These are phyloP conservation scores for Syncephalastrum racemosum DNA, from an alignment of 371 early-diverging fungal genomes.

Conservation along the genomic window DNA sequence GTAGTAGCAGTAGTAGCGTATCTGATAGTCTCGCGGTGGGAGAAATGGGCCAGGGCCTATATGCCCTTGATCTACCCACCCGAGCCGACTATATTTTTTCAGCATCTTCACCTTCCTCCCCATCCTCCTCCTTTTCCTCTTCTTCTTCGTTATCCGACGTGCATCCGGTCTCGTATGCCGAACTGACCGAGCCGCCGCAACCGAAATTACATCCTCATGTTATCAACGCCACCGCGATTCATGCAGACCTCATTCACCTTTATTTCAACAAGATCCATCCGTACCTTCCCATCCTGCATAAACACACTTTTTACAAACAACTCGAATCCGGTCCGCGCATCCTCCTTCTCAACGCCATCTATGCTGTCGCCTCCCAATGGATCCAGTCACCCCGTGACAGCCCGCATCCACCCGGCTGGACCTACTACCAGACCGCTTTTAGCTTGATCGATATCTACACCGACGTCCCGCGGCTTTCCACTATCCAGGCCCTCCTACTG, in stretches of 20 bases:
- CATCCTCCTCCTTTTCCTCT: background rate
- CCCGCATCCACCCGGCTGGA: constrained; percentile 36
- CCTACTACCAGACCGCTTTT: constrained; percentile 36
- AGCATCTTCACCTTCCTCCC: no score
- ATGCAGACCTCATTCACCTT: constrained; percentile 20
- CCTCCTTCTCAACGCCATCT: constrained; percentile 57
- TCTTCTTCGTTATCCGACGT: background rate
- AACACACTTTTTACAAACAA: constrained; percentile 35
- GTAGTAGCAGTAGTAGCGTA: background rate
- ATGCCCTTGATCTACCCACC: constrained; percentile 21
- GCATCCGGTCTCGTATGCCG: background rate
- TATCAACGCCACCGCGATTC: constrained; percentile 11
- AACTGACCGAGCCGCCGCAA: constrained; percentile 6
- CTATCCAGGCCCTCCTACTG: constrained; percentile 47
- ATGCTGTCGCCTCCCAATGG: constrained; percentile 54
- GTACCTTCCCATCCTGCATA: constrained; percentile 54
- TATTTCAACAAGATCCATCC: constrained; percentile 61
- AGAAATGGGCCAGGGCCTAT: constrained; percentile 25
- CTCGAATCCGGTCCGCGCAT: constrained; percentile 40
- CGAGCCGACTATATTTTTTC: constrained; percentile 14
- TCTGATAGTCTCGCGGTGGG: constrained; percentile 14
- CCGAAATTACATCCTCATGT: constrained; percentile 11
- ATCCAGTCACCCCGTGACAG: background rate
- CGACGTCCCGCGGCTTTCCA: constrained; percentile 44
- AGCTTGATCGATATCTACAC: constrained; percentile 34